Percentiles rank a stretch among this genome's conserved stretches.
These are phyloP conservation scores for Pyricularia grisea DNA, from an alignment of 2,329 filamentous ascomycete species.

Conservation along the genomic window DNA sequence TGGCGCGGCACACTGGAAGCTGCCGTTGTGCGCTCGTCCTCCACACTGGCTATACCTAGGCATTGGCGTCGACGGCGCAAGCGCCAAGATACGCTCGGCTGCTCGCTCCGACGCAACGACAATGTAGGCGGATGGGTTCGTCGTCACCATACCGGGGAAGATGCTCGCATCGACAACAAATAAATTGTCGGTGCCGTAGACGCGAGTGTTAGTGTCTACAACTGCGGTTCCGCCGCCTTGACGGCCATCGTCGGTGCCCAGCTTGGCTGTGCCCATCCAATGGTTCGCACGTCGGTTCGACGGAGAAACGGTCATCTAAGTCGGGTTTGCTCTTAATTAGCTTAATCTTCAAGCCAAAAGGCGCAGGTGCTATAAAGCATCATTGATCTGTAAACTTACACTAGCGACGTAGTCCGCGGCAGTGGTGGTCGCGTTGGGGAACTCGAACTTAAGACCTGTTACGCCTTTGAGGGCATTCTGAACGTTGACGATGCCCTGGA, in stretches of 20 bases:
- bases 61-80: slow-evolving; percentile 13
- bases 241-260: slow-evolving; percentile 14
- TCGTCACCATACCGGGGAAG: slow-evolving; percentile 48
- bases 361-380: neutral
- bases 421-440: slow-evolving; percentile 40
- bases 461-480: slow-evolving; percentile 43
- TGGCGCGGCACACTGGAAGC: slow-evolving; percentile 5
- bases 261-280: slow-evolving; percentile 13
- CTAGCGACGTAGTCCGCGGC: slow-evolving; percentile 47
- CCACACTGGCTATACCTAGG: slow-evolving; percentile 5
- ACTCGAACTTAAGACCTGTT: slow-evolving; percentile 43
- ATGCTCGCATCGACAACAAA: slow-evolving; percentile 46
- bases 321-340: slow-evolving; percentile 9
- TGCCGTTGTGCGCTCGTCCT: neutral
- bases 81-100: slow-evolving; percentile 36
- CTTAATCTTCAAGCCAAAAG: neutral
- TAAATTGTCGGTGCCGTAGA: slow-evolving; percentile 42
- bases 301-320: slow-evolving; percentile 29
- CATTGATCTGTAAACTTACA: slow-evolving; percentile 18
- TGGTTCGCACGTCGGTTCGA: slow-evolving; percentile 9
- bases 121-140: slow-evolving; percentile 49
- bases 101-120: slow-evolving; percentile 50
- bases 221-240: slow-evolving; percentile 12
- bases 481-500: slow-evolving; percentile 52
- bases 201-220: slow-evolving; percentile 23